Evolutionary conservation across 2,329 filamentous ascomycete species (phyloP), one percentile per base, ranked within the genome.

Genomic region (Venturia effusa): DNA sequence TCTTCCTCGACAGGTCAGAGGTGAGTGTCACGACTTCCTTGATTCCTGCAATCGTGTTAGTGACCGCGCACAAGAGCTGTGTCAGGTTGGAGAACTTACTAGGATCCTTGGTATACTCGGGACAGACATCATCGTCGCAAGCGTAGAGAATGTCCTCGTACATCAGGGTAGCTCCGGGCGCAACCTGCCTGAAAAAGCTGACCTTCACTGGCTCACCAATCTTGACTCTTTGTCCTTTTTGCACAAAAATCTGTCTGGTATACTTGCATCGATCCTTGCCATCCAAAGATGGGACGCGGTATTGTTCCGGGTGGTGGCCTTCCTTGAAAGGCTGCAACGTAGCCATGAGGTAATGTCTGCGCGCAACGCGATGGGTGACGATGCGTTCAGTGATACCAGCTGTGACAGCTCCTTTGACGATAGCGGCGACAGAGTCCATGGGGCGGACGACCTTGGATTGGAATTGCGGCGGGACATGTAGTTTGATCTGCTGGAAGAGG

Each of bases 191-290:
- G 86, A 99, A 97, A 79, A 97, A 97, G 11, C 90, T 96, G 55
- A 97, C 94, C 82, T 97, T 97, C 78, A 97, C 93, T 1, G 94
- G 93, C 78, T 99, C 94, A 71, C 94, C 94, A 75, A 96, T 97
- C 87, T 97, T 97, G 78, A 99, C 92, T 76, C 95, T 89, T 76
- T 99, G 94, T 19, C 94, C 94, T 80, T 97, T 97, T 72, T 97
- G 94, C 68, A 99, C 93, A 70, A 97, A 99, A 64, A 99, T 97
- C 74, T 99, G 94, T 63, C 94, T 83, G 1, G 94, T 97, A 74
- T 97, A 97, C 79, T 97, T 97, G 88, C 94, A 99, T 66, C 94
- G 86, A 73, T 99, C 94, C 76, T 97, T 96, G 72, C 94, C 94
- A 71, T 99, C 94, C 64, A 99, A 83, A 67, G 90, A 96, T 22